Conservation (phyloP, 768 basidiomycete genomes). For the Hypsizygus marmoreus region DNA sequence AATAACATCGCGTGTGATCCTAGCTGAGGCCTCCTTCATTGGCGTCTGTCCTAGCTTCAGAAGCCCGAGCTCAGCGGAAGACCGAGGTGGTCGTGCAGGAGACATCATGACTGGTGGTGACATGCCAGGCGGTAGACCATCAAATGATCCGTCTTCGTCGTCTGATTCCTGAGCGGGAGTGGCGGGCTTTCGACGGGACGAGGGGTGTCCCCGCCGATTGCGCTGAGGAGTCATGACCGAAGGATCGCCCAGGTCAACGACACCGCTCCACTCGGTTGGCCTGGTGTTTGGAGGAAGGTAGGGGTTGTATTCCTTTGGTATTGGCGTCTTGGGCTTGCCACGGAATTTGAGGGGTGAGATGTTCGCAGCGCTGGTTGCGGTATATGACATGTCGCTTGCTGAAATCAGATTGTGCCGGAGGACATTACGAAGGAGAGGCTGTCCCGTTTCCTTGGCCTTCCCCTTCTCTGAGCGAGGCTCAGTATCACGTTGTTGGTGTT, state of each 20-base stretch:
- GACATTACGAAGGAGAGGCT: conserved; percentile 50
- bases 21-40: conserved; percentile 65
- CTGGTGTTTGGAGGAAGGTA: conserved; percentile 55
- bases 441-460: conserved; percentile 44
- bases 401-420: conserved; percentile 52
- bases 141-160: conserved; percentile 56
- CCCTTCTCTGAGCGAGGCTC: conserved; percentile 39
- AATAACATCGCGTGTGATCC: conserved; percentile 68
- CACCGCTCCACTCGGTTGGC: conserved; percentile 65
- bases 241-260: conserved; percentile 71
- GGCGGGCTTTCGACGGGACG: conserved; percentile 14
- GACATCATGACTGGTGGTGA: conserved; percentile 60
- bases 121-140: conserved; percentile 57
- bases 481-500: conserved; percentile 9
- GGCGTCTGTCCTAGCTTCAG: conserved; percentile 63
- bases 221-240: conserved; percentile 49
- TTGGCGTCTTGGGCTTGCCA: conserved; percentile 58
- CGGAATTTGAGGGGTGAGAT: conserved; percentile 55
- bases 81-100: conserved; percentile 52
- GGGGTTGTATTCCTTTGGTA: conserved; percentile 56
- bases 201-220: conserved; percentile 18
- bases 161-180: conserved; percentile 30
- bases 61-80: conserved; percentile 48
- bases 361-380: conserved; percentile 28
- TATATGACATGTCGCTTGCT: conserved; percentile 38